These are phyloP conservation scores for Pseudogymnoascus sp. DNA, from an alignment of 2,329 filamentous ascomycete species.

Conservation along the genomic window DNA sequence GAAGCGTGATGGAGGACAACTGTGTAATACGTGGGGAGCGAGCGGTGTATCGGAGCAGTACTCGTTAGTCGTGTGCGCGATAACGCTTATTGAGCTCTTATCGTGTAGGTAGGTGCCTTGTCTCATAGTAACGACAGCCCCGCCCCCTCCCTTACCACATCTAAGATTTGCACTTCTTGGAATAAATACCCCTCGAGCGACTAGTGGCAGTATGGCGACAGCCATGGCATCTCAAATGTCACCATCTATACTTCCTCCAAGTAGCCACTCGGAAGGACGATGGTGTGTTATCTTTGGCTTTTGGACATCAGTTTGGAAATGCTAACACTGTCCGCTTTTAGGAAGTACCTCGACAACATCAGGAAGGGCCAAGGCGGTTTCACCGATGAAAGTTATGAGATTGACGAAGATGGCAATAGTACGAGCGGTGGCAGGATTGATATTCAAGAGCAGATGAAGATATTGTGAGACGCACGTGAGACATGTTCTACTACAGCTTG, in stretches of 20 bases:
- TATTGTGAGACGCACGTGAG: conserved; percentile 46
- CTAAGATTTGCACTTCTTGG: background rate
- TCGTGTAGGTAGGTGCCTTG: background rate
- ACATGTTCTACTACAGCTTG: background rate
- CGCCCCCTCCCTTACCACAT: background rate
- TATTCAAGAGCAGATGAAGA: conserved; percentile 59
- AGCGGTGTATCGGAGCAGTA: background rate
- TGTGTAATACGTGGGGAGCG: background rate
- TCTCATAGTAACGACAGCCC: background rate
- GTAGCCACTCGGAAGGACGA: background rate
- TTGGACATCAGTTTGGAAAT: background rate
- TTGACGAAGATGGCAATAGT: background rate
- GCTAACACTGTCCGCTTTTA: background rate
- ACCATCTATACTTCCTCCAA: background rate
- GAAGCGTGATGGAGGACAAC: background rate
- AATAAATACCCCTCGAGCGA: background rate
- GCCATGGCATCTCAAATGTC: background rate
- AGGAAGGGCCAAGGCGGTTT: conserved; percentile 71
- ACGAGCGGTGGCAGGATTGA: conserved; percentile 9
- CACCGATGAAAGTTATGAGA: conserved; percentile 50
- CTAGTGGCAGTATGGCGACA: background rate
- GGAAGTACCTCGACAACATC: conserved; percentile 64
- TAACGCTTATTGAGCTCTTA: conserved; percentile 7
- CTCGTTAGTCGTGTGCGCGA: background rate
- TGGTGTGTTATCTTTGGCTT: background rate